Conservation (phyloP, 1,139 yeast species). For the Groenewaldozyma sp. region DNA sequence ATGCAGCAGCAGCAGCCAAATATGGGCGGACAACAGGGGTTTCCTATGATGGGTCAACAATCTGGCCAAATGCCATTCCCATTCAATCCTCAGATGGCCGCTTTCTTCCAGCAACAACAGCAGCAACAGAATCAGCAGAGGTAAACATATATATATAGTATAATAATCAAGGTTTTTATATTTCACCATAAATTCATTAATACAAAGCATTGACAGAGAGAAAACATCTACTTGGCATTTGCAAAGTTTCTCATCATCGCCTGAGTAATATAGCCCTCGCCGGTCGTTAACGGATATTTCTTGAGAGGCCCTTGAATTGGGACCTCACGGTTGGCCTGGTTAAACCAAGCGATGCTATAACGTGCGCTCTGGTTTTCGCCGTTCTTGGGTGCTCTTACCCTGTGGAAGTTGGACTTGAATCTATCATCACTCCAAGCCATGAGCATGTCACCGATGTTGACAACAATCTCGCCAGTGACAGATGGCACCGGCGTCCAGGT, state of each 20-base stretch:
- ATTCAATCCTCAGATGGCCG: slow-evolving; percentile 15
- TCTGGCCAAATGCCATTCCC: slow-evolving; percentile 11
- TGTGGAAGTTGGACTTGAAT: slow-evolving; percentile 10
- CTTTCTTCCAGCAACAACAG: slow-evolving; percentile 16
- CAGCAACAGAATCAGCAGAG: slow-evolving; percentile 12
- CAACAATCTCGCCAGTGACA: slow-evolving; percentile 7
- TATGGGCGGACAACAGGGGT: slow-evolving; percentile 6
- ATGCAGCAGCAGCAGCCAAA: slow-evolving; percentile 15
- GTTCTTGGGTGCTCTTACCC: slow-evolving; percentile 22
- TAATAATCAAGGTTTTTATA: too few relatives aligned
- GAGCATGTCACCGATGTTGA: slow-evolving; percentile 10
- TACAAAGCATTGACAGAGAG: too few relatives aligned
- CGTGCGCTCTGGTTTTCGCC: slow-evolving; percentile 29
- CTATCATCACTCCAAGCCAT: slow-evolving; percentile 11
- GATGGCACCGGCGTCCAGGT: slow-evolving; percentile 19
- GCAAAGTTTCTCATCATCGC: slow-evolving; percentile 5
- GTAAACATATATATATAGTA: background rate
- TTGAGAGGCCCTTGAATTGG: slow-evolving; percentile 15
- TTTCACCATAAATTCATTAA: background rate
- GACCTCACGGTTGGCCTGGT: slow-evolving; percentile 26
- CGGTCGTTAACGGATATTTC: slow-evolving; percentile 4
- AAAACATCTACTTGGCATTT: background rate
- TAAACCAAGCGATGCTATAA: slow-evolving; percentile 25
- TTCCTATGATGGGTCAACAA: slow-evolving; percentile 3
- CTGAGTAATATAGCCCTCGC: slow-evolving; percentile 3